Base-by-base conservation (phyloP, 2,329 filamentous ascomycete genomes). In the Calonectria ilicicola region DNA sequence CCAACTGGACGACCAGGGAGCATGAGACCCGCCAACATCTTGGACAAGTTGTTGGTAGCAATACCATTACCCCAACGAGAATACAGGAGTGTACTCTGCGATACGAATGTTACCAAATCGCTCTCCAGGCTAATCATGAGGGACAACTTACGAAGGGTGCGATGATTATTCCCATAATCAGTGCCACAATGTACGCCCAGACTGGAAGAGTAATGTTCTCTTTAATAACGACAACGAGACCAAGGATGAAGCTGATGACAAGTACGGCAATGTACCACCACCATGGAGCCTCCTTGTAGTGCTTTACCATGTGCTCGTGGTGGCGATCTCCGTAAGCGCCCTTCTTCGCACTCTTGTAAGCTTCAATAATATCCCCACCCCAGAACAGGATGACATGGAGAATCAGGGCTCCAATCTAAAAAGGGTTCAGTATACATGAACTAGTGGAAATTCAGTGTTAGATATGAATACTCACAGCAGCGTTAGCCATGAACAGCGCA, bases 21-120 rank as follows among this genome's bases (percentile, higher is more conserved):
- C 70, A 88, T 80, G 3, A 89, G 81, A 64, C 89, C 89, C 0
- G 85, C 89, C 60, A 91, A 71, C 88, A 90, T 89, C 74, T 90
- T 90, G 23, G 88, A 90, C 46, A 91, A 71, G 69, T 91, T 89
- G 77, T 91, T 91, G 2, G 89, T 91, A 9, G 88, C 87, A 40
- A 91, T 90, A 15, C 89, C 89, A 56, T 88, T 91, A 12, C 89
- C 89, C 47, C 84, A 91, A 0, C 88, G 84, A 2, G 87, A 86
- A 69, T 86, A 89, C 0, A 91, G 83, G 2, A 91, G 76, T 0
- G 84, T 86, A 73, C 89, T 90, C 87, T 89, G 21, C 2, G 27
- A 1, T 21, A 7, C 21, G 5, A 79, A 77, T 65, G 3, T 53
- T 23, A 21, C 38, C 0, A 32, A 15, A 5, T 23, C 5, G 1